Evolutionary conservation across 345 rosid species (phyloP), one percentile per base, ranked within the genome.

Genomic region (Psidium friedrichsthalianum): DNA sequence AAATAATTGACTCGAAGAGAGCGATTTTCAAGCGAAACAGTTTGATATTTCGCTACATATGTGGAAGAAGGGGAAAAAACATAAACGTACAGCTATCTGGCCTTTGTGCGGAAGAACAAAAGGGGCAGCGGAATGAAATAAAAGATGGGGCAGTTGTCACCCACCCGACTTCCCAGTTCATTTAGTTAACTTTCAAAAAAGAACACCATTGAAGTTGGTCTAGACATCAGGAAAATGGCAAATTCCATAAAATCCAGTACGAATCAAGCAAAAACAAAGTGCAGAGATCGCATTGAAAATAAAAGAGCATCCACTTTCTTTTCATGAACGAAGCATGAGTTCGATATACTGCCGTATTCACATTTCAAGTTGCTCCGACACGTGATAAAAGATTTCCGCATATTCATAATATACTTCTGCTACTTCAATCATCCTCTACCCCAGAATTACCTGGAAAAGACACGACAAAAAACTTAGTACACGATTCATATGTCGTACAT

Each of bases 41-140:
- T 61, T 11, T 51, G 52, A 64, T 29, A 81, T 32, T 59, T 36
- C 40, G 81, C 27, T 22, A 22, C 52, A 52, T 89, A 82, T 85
- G 84, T 78, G 86, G 85, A 84, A 85, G 87, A 64, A 64, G 76
- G 76, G 76, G 29, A 64, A 64, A 32, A 47, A 55, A 74, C 6
- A 36, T 15, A 74, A 55, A 85, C 21, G 74, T 29, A 61, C 29
- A 61, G 76, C 76, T 29, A 61, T 61, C 83, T 15, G 15, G 27
- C 22, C 22, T 29, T 10, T 14, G 40, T 51, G 56, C n/a, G 13
- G 16, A 49, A 51, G 53, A 51, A 49, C 52, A 27, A 80, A 25
- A 51, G 40, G 54, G 3, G 12, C 24, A 27, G 27, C 32, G 14
- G 52, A 51, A 51, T 51, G 52, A 51, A 51, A 51, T 51, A 51